Percentiles rank a stretch among this genome's conserved stretches.
phyloP scores from a whole-genome alignment of 148 eudicot species.

The Gaultheria prostrata region DNA sequence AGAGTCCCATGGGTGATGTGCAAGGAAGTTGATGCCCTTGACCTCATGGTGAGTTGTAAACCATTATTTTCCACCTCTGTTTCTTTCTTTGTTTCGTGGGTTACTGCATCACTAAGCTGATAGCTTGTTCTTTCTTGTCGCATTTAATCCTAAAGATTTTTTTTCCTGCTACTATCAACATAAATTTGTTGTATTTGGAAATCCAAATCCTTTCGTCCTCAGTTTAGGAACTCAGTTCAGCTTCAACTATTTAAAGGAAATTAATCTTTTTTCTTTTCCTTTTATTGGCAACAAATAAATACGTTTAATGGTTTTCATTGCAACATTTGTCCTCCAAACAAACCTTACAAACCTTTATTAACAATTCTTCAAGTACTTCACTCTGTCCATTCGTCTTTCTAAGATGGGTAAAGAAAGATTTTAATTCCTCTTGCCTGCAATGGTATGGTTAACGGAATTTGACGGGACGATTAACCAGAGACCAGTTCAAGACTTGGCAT shows the following conservation, averaged over 20 bases:
- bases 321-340: constrained; percentile 68
- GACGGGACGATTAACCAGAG: constrained; percentile 62
- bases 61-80: background rate
- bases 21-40: constrained; percentile 90
- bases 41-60: constrained; percentile 58
- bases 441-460: constrained; percentile 71
- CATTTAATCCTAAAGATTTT: background rate
- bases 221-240: background rate
- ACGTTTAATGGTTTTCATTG: constrained; percentile 91
- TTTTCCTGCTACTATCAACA: background rate
- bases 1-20: constrained; percentile 97
- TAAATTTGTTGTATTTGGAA: background rate
- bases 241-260: background rate
- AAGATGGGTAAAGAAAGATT: background rate
- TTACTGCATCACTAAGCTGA: background rate
- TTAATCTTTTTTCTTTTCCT: background rate
- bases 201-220: background rate
- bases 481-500: constrained; percentile 87
- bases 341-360: constrained; percentile 43
- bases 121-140: background rate
- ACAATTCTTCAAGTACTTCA: background rate
- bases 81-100: background rate
- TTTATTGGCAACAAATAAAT: constrained; percentile 57
- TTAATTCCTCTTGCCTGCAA: background rate
- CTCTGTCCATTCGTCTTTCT: background rate